Conservation (phyloP, 768 basidiomycete genomes). For the Grammothele lineata region DNA sequence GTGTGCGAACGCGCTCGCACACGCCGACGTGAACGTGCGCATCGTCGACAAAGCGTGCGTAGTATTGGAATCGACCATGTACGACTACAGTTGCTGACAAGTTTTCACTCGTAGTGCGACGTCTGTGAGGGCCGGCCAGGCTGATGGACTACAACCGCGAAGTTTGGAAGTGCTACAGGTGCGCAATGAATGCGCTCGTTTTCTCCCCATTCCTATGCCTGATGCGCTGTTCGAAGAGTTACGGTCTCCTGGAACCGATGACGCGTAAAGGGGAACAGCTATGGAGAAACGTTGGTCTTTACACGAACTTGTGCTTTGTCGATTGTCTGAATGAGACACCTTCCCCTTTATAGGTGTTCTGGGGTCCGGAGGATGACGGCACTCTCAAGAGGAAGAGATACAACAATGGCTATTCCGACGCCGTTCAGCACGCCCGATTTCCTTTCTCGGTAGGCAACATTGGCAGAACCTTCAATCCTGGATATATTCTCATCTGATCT, state of each 20-base stretch:
- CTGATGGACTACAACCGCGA: slow-evolving; percentile 53
- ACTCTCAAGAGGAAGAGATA: no score
- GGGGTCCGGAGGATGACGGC: slow-evolving; percentile 43
- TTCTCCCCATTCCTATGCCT: no score
- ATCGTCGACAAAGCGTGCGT: slow-evolving; percentile 58
- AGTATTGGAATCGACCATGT: neutral
- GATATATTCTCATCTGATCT: no score
- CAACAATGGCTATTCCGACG: no score
- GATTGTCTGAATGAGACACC: neutral
- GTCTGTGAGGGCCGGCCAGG: slow-evolving; percentile 44
- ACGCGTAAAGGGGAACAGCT: slow-evolving; percentile 64
- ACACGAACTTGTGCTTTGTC: neutral
- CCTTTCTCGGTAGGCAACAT: slow-evolving; percentile 57
- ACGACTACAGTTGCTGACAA: neutral
- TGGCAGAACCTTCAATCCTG: neutral
- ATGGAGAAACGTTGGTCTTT: slow-evolving; percentile 65
- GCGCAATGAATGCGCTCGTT: neutral
- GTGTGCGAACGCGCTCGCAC: slow-evolving; percentile 60
- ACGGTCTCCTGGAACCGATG: slow-evolving; percentile 66
- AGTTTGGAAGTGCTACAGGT: slow-evolving; percentile 52
- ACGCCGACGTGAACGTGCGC: slow-evolving; percentile 50
- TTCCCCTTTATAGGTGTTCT: slow-evolving; percentile 57
- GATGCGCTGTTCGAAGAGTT: slow-evolving; percentile 45
- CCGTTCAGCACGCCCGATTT: slow-evolving; percentile 68
- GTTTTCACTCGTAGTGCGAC: slow-evolving; percentile 24